Evolutionary conservation across 208 protist species (phyloP).

Genomic region (Crithidia bombi): DNA sequence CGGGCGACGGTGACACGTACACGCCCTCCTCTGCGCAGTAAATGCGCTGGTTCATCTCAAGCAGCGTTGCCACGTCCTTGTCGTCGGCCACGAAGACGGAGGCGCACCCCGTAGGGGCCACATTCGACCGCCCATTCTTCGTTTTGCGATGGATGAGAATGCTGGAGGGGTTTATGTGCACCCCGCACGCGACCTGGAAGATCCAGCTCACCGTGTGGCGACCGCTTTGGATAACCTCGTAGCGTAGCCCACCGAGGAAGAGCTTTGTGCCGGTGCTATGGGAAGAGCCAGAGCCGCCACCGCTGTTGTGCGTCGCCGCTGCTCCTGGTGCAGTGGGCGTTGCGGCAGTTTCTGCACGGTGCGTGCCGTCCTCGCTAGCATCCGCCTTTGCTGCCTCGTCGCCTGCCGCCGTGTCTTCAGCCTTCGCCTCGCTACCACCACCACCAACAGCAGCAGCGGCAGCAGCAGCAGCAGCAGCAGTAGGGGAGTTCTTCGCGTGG

Average conservation of each 20-base stretch:
- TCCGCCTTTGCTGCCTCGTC: background rate
- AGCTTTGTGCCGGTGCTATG: slow-evolving; percentile 62
- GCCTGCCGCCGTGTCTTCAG: background rate
- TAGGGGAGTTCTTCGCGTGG: slow-evolving; percentile 4
- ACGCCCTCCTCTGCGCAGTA: slow-evolving; percentile 74
- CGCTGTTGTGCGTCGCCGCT: background rate
- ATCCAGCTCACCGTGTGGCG: slow-evolving; percentile 76
- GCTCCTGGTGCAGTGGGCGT: background rate
- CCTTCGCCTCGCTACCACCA: too few species aligned
- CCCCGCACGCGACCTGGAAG: slow-evolving; percentile 62
- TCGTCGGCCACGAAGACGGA: slow-evolving; percentile 73
- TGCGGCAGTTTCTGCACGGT: background rate
- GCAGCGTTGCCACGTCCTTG: slow-evolving; percentile 48
- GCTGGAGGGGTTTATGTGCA: slow-evolving; percentile 48
- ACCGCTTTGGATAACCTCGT: slow-evolving; percentile 83
- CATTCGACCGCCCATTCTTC: slow-evolving; percentile 46
- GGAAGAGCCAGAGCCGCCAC: background rate
- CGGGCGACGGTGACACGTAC: slow-evolving; percentile 60
- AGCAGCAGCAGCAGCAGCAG: background rate
- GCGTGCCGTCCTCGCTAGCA: background rate
- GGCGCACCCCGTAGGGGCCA: slow-evolving; percentile 73
- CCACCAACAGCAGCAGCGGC: too few species aligned
- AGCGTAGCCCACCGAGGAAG: slow-evolving; percentile 83
- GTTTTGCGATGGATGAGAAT: slow-evolving; percentile 84
- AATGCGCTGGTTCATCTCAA: slow-evolving; percentile 78